Conservation (phyloP, 164 flowering plant species). For the Litsea cubeba region DNA sequence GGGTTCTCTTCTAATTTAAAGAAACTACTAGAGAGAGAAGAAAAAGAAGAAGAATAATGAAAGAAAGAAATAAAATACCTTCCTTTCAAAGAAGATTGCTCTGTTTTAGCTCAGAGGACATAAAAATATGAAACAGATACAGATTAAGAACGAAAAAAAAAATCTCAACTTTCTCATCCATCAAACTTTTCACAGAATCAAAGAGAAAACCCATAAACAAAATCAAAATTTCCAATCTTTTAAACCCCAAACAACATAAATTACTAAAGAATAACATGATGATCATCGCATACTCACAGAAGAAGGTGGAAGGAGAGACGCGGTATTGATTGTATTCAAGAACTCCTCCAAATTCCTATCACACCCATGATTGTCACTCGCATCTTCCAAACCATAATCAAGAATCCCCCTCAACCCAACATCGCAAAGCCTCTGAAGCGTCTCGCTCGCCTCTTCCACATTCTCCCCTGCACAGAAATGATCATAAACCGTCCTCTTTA, state of each 20-base stretch:
- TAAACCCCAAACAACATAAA: slow-evolving; percentile 1
- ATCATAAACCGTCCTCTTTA: slow-evolving; percentile 51
- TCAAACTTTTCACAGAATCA: neutral
- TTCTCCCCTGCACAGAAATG: slow-evolving; percentile 80
- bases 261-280: neutral
- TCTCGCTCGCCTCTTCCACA: slow-evolving; percentile 35
- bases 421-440: slow-evolving; percentile 39
- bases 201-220: neutral
- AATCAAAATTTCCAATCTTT: too few relatives aligned
- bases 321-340: slow-evolving; percentile 39
- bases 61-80: neutral
- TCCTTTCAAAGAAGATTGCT: neutral
- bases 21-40: neutral
- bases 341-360: slow-evolving; percentile 58
- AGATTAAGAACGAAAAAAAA: neutral
- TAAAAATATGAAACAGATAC: neutral
- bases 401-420: slow-evolving; percentile 67
- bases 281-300: slow-evolving; percentile 44
- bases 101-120: neutral
- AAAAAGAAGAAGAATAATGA: neutral
- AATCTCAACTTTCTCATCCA: neutral
- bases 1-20: too few relatives aligned
- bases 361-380: slow-evolving; percentile 48
- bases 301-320: slow-evolving; percentile 48
- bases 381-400: slow-evolving; percentile 69